Percentiles rank a stretch among this genome's conserved stretches.
phyloP scores from a whole-genome alignment of 2,329 filamentous ascomycete genomes.

The Alternaria arborescens region DNA sequence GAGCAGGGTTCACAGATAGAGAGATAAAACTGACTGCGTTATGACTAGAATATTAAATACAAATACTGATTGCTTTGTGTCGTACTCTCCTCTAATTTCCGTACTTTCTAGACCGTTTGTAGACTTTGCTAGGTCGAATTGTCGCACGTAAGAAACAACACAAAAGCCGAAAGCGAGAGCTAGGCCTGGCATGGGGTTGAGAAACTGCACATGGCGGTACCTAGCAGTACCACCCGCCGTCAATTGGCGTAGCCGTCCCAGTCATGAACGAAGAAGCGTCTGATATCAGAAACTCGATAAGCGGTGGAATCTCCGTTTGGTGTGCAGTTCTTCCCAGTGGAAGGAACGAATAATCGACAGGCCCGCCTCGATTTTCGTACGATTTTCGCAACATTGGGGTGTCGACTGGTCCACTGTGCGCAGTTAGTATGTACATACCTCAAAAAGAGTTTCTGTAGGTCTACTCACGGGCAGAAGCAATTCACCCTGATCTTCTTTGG shows the following conservation, averaged over 20 bases:
- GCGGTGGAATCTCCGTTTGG: conserved; percentile 53
- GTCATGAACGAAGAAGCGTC: conserved; percentile 59
- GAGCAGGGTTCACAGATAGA: neutral
- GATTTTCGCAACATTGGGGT: conserved; percentile 46
- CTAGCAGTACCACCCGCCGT: conserved; percentile 56
- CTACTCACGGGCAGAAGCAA: conserved; percentile 47
- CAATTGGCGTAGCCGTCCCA: conserved; percentile 56
- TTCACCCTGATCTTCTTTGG: conserved; percentile 47
- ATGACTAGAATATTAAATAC: neutral
- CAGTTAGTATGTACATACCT: neutral
- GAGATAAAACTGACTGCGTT: neutral
- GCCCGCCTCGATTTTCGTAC: conserved; percentile 26
- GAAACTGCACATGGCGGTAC: neutral
- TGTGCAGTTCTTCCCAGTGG: conserved; percentile 37
- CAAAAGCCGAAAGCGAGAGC: neutral
- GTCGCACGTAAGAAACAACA: neutral
- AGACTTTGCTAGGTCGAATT: neutral
- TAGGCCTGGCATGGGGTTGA: neutral
- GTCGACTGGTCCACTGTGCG: conserved; percentile 39
- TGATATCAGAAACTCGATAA: conserved; percentile 59
- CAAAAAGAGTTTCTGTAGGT: neutral
- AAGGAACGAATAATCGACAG: conserved; percentile 32
- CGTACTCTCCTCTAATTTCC: neutral
- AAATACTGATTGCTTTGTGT: neutral
- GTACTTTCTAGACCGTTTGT: neutral